phyloP scores from a whole-genome alignment of 768 basidiomycete genomes.

The Mycena leptocephala region DNA sequence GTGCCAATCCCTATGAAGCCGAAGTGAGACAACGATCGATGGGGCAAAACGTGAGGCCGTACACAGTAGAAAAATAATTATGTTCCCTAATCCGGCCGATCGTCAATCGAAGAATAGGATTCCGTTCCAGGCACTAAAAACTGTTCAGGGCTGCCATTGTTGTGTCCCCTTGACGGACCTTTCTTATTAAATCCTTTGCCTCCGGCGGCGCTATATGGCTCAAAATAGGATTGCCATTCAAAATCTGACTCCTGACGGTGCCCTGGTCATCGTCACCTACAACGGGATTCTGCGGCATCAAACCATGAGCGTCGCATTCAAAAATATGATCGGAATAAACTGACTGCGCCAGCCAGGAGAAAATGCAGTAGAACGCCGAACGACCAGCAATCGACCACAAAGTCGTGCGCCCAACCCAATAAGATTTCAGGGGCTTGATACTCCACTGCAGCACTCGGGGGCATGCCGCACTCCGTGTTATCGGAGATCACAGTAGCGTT shows the following conservation, averaged over 20 bases:
- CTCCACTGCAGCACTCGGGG: constrained; percentile 28
- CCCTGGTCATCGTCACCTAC: constrained; percentile 27
- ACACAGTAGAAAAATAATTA: constrained; percentile 66
- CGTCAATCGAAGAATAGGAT: constrained; percentile 63
- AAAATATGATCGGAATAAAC: neutral
- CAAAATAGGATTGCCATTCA: constrained; percentile 53
- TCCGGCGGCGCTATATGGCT: constrained; percentile 45
- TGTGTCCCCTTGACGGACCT: constrained; percentile 50
- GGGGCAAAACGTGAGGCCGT: constrained; percentile 40
- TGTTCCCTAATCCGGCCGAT: constrained; percentile 62
- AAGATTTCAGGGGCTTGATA: constrained; percentile 71
- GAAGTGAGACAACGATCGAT: constrained; percentile 30
- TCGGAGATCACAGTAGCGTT: constrained; percentile 37
- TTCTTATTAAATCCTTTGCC: constrained; percentile 61
- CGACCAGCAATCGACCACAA: constrained; percentile 72
- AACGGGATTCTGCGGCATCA: constrained; percentile 60
- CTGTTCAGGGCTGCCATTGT: neutral
- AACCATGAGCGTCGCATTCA: neutral
- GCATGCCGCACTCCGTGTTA: neutral
- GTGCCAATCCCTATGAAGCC: constrained; percentile 57
- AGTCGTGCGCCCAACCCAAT: constrained; percentile 70
- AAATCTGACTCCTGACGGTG: constrained; percentile 41
- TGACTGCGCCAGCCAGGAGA: constrained; percentile 60
- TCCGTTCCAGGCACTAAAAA: constrained; percentile 70
- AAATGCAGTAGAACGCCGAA: constrained; percentile 70